Percentiles rank a stretch among this genome's conserved stretches.
phyloP scores from a whole-genome alignment of 2,329 filamentous ascomycete genomes.

The Apiospora hydei region DNA sequence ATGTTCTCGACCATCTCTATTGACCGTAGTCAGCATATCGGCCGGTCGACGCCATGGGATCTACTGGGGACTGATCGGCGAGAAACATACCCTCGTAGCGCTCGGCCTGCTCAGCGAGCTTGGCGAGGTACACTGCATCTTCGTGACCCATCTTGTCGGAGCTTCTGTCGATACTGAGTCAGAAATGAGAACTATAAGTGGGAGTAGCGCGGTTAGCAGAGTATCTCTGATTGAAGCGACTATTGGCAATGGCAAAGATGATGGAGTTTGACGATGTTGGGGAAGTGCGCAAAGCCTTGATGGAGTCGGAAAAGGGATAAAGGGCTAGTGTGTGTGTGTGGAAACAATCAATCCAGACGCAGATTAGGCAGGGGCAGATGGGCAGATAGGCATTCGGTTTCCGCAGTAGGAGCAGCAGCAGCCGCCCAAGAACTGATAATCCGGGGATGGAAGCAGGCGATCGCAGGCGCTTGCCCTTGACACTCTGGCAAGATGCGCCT shows the following conservation, averaged over 20 bases:
- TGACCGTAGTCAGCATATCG: constrained; percentile 7
- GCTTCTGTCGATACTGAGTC: constrained; percentile 32
- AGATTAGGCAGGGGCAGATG: not conserved
- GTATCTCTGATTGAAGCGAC: constrained; percentile 15
- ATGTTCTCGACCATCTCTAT: constrained; percentile 99
- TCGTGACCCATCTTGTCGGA: constrained; percentile 92
- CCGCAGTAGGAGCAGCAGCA: not conserved
- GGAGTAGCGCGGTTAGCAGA: constrained; percentile 12
- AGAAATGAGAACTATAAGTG: constrained; percentile 18
- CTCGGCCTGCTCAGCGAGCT: constrained; percentile 99
- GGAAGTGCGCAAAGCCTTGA: constrained; percentile 17
- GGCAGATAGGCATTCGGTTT: not conserved
- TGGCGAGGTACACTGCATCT: constrained; percentile 99
- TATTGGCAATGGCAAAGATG: constrained; percentile 1
- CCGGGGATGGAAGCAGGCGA: not conserved
- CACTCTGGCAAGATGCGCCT: constrained; percentile 17
- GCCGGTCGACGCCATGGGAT: not conserved
- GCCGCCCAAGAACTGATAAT: not conserved
- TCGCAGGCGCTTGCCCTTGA: not conserved
- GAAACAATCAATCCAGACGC: constrained; percentile 9
- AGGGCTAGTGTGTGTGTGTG: constrained; percentile 1
- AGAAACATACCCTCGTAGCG: constrained; percentile 90
- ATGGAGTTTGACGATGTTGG: constrained; percentile 13
- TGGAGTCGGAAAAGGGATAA: constrained; percentile 6
- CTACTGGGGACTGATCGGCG: not conserved